phyloP scores from a whole-genome alignment of 768 basidiomycete genomes.

The Ephemerocybe angulata region DNA sequence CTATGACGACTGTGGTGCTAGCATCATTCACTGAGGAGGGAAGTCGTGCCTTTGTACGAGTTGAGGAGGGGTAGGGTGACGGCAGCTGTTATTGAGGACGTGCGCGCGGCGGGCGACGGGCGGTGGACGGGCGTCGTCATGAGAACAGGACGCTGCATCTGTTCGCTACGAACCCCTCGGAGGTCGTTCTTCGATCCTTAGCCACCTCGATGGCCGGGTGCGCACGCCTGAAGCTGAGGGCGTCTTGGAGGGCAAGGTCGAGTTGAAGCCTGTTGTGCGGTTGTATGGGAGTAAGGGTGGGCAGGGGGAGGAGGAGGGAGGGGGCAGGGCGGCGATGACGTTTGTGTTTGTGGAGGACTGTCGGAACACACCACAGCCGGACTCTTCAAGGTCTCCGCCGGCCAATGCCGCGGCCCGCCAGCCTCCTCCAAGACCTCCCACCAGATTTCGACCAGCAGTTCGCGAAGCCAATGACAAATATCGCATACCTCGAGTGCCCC shows the following conservation, averaged over 20 bases:
- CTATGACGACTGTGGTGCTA: too few relatives aligned
- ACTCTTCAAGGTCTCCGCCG: too few relatives aligned
- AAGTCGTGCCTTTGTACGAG: constrained; percentile 64
- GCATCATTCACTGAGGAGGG: too few relatives aligned
- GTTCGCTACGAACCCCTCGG: constrained; percentile 78
- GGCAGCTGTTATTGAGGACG: constrained; percentile 54
- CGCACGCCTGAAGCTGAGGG: too few relatives aligned
- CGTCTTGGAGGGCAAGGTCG: too few relatives aligned
- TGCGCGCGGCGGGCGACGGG: constrained; percentile 54
- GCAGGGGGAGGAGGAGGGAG: constrained; percentile 13
- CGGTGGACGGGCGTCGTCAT: constrained; percentile 69
- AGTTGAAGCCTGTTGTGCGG: constrained; percentile 54
- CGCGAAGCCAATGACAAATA: too few relatives aligned
- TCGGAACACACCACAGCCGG: too few relatives aligned
- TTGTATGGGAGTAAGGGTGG: constrained; percentile 30
- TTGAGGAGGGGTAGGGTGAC: constrained; percentile 68
- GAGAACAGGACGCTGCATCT: constrained; percentile 62
- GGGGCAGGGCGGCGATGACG: constrained; percentile 43
- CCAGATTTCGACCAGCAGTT: too few relatives aligned
- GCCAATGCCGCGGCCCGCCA: too few relatives aligned
- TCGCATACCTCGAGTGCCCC: too few relatives aligned
- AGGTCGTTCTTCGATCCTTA: constrained; percentile 57
- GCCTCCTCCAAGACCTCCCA: too few relatives aligned
- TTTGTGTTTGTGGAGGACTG: constrained; percentile 55
- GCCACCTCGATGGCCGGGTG: constrained; percentile 58